Evolutionary conservation across 1,284 basidiomycete genomes (phyloP).

Genomic region (Malassezia nana): DNA sequence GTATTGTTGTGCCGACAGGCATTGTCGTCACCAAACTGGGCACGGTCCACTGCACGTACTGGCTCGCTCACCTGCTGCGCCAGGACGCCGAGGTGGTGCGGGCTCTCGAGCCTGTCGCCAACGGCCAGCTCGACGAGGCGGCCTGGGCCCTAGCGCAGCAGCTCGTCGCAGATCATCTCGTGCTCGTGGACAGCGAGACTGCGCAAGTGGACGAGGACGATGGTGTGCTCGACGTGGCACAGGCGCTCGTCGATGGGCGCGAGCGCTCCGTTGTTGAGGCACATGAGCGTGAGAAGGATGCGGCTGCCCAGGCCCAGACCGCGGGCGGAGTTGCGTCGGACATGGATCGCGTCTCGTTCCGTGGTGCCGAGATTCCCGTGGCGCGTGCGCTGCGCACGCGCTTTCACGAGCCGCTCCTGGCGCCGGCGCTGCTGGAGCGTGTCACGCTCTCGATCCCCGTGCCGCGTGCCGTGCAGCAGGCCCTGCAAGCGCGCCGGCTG

Average conservation of each 20-base stretch:
- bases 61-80: conserved; percentile 36
- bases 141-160: conserved; percentile 27
- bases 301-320: conserved; percentile 63
- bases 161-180: conserved; percentile 28
- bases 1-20: conserved; percentile 50
- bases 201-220: conserved; percentile 61
- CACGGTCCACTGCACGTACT: conserved; percentile 35
- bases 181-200: conserved; percentile 17
- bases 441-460: conserved; percentile 11
- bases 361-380: conserved; percentile 33
- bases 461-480: conserved; percentile 9
- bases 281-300: conserved; percentile 33
- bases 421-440: conserved; percentile 29
- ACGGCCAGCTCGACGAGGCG: background rate
- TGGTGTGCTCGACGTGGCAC: conserved; percentile 58
- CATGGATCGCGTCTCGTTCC: conserved; percentile 26
- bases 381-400: conserved; percentile 27
- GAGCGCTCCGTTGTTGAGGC: conserved; percentile 21
- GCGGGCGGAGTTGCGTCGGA: conserved; percentile 50
- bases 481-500: conserved; percentile 7
- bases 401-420: conserved; percentile 37
- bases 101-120: conserved; percentile 27
- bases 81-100: conserved; percentile 33
- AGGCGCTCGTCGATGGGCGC: conserved; percentile 49
- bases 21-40: conserved; percentile 32